Evolutionary conservation across 176 grass and related monocot species (phyloP), one percentile per base, ranked within the genome.

Genomic region (Oryza australiensis): DNA sequence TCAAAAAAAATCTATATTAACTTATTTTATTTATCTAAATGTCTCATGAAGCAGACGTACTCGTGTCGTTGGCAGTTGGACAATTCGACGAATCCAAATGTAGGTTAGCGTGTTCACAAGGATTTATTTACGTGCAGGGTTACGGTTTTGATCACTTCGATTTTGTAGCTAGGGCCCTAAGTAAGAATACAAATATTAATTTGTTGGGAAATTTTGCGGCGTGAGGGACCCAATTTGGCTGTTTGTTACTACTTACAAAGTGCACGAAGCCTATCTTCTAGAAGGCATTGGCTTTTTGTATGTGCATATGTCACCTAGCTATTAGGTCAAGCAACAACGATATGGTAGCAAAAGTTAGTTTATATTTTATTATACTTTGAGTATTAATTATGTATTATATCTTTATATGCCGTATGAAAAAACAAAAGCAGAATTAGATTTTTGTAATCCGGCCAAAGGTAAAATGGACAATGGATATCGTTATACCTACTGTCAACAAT

Each of bases 301-400:
- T 28, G 26, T 1, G 35, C 8, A 22, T 4, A 46, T 33, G 22
- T 45, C 40, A 23, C 9, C 22, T 28, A 60, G 35, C 7, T 37
- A 37, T 74, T 4, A 62, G 62, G 12, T 84, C 68, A 74, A 79
- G 80, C 62, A 67, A 74, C 80, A 74, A 79, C 11, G 80, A 79
- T 34, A 37, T 37, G 24, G 23, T n/a, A 42, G 6, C 3, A 18
- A 69, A 62, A 69, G 6, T 26, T 1, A 18, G 18, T 1, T 48
- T 75, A 7, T 49, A 48, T 34, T 8, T 67, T 49, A 0, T 18
- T 53, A 26, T 65, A 9, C 2, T 15, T 34, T 49, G 62, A 67
- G 10, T 15, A 7, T 26, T 14, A 20, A 29, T 29, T 35, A 35
- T 35, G 34, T 0, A 1, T 35, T 26, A 42, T 46, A 30, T 30